These are phyloP conservation scores for Aspergillus pseudoterreus DNA, from an alignment of 2,329 filamentous ascomycete species.

Conservation along the genomic window DNA sequence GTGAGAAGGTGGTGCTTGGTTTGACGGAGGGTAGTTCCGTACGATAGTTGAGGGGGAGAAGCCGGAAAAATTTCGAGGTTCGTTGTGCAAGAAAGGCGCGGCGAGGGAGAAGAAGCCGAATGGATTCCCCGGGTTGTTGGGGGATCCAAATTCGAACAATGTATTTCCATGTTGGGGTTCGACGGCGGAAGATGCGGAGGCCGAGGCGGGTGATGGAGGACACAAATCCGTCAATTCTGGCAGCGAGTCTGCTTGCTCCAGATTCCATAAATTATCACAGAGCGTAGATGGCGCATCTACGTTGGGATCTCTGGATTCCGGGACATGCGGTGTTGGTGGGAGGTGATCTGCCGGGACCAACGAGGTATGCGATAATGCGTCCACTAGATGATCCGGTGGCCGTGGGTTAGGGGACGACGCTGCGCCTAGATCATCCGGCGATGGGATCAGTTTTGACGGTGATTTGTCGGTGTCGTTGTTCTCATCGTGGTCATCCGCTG, in stretches of 20 bases:
- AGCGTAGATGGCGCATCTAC: conserved; percentile 18
- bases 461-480: conserved; percentile 4
- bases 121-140: conserved; percentile 19
- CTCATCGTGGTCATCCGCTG: conserved; percentile 9
- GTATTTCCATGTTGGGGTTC: conserved; percentile 10
- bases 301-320: conserved; percentile 7
- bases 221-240: conserved; percentile 33
- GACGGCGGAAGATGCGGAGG: conserved; percentile 13
- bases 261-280: conserved; percentile 31
- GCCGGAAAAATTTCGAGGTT: conserved; percentile 16
- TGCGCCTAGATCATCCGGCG: background rate
- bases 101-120: conserved; percentile 25
- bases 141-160: conserved; percentile 16
- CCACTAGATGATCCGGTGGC: conserved; percentile 4
- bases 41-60: conserved; percentile 33
- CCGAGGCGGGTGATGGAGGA: conserved; percentile 19
- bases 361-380: conserved; percentile 7
- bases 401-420: background rate
- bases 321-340: background rate
- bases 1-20: conserved; percentile 13
- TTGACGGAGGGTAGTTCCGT: conserved; percentile 28
- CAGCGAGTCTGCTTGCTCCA: conserved; percentile 24
- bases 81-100: conserved; percentile 16
- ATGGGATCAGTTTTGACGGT: background rate
- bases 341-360: conserved; percentile 8